Percentiles rank a stretch among this genome's conserved stretches.
phyloP scores from a whole-genome alignment of 345 rosid species.

The Salix viminalis region DNA sequence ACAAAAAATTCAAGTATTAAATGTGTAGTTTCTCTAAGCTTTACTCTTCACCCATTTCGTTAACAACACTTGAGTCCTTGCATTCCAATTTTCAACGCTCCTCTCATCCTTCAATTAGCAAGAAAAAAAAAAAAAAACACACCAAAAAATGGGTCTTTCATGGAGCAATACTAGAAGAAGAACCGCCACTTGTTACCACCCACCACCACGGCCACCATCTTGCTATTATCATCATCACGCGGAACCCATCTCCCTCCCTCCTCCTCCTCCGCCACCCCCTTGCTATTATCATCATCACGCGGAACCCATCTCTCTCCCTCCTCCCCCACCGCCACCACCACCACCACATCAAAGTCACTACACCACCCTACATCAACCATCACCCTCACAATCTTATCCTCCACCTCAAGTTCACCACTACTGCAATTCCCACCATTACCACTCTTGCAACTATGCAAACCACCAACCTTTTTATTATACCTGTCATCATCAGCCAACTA shows the following conservation, averaged over 20 bases:
- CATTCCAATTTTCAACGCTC: neutral
- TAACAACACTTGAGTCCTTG: neutral
- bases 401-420: constrained; percentile 37
- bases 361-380: constrained; percentile 22
- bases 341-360: constrained; percentile 28
- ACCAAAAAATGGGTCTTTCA: constrained; percentile 59
- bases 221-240: constrained; percentile 18
- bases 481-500: constrained; percentile 28
- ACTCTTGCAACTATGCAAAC: constrained; percentile 28
- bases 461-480: constrained; percentile 50
- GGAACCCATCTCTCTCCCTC: constrained; percentile 28
- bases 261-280: constrained; percentile 16
- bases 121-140: neutral
- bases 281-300: constrained; percentile 18
- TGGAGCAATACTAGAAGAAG: constrained; percentile 64
- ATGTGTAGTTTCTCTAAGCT: too few relatives aligned
- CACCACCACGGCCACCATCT: constrained; percentile 35
- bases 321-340: constrained; percentile 22
- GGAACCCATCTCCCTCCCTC: constrained; percentile 28
- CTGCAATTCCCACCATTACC: constrained; percentile 33
- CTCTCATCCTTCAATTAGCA: neutral
- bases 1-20: too few relatives aligned
- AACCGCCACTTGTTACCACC: constrained; percentile 24
- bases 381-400: constrained; percentile 22
- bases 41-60: neutral